phyloP scores from a whole-genome alignment of 1,284 basidiomycete genomes.

The Mycosarcoma mackinlayi region DNA sequence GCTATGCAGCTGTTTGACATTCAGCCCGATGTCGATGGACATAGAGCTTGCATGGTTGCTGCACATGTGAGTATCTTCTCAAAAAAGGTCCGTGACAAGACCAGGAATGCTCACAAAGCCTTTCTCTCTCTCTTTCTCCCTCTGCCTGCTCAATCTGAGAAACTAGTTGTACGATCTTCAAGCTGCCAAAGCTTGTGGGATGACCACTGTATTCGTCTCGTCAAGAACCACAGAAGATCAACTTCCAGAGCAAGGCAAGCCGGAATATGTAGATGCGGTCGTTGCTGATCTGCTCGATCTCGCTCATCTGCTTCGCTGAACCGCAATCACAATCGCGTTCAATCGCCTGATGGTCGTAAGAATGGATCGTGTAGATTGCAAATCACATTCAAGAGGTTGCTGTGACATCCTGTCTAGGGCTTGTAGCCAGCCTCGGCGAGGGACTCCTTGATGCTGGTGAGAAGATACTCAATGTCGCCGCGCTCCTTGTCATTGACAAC shows the following conservation, averaged over 20 bases:
- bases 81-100: background rate
- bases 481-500: constrained; percentile 74
- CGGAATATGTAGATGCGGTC: constrained; percentile 32
- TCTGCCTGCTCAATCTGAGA: no score
- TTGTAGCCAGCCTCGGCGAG: constrained; percentile 71
- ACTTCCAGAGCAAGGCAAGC: constrained; percentile 27
- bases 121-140: background rate
- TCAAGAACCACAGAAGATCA: constrained; percentile 23
- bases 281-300: constrained; percentile 25
- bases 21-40: constrained; percentile 7
- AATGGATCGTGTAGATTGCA: background rate
- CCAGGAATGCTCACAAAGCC: no score
- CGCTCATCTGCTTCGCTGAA: constrained; percentile 12
- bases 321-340: background rate
- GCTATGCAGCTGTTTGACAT: constrained; percentile 28
- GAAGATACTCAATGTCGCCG: constrained; percentile 79
- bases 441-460: constrained; percentile 75
- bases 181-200: constrained; percentile 35
- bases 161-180: constrained; percentile 40
- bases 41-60: constrained; percentile 28
- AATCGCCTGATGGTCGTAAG: no score
- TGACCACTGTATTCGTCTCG: constrained; percentile 42
- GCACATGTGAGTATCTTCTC: constrained; percentile 23
- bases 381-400: background rate
- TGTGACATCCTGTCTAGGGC: constrained; percentile 10